A percentile compares a stretch with the other conserved stretches of the same genome.
These are phyloP conservation scores for Fomes fomentarius DNA, from an alignment of 1,284 basidiomycete species.

Conservation along the genomic window DNA sequence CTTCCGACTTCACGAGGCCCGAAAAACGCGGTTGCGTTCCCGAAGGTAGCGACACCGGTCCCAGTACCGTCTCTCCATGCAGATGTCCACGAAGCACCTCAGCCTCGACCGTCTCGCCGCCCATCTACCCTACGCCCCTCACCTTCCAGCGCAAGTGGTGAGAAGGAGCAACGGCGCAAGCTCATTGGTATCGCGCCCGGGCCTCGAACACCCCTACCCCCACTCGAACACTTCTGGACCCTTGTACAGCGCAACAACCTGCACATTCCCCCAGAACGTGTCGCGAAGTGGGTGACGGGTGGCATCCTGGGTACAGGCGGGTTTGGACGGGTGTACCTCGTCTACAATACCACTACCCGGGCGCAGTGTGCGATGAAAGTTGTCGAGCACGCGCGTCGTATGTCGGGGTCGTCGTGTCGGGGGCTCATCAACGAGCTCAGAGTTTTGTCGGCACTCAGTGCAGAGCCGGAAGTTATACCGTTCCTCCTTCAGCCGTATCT, in stretches of 20 bases:
- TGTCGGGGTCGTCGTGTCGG: conserved; percentile 16
- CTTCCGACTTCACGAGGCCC: background rate
- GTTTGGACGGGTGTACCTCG: conserved; percentile 28
- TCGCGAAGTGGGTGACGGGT: conserved; percentile 18
- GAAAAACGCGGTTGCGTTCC: background rate
- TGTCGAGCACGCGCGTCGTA: conserved; percentile 13
- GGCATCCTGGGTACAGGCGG: conserved; percentile 27
- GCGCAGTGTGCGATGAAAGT: conserved; percentile 30
- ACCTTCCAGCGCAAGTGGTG: background rate
- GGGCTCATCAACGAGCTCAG: conserved; percentile 30
- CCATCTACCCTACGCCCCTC: background rate
- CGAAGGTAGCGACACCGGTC: background rate
- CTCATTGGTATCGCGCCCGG: conserved; percentile 3
- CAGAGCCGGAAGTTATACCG: background rate
- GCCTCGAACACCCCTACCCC: background rate
- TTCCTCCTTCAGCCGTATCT: conserved; percentile 28
- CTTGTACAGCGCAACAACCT: conserved; percentile 10
- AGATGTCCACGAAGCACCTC: background rate
- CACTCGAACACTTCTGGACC: background rate
- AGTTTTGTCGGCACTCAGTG: conserved; percentile 20
- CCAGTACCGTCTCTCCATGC: background rate
- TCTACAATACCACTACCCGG: conserved; percentile 14
- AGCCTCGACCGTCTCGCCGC: background rate
- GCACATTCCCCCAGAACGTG: background rate
- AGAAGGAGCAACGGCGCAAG: background rate